These are phyloP conservation scores for Fusarium temperatum DNA, from an alignment of 2,329 filamentous ascomycete genomes.

Conservation along the genomic window DNA sequence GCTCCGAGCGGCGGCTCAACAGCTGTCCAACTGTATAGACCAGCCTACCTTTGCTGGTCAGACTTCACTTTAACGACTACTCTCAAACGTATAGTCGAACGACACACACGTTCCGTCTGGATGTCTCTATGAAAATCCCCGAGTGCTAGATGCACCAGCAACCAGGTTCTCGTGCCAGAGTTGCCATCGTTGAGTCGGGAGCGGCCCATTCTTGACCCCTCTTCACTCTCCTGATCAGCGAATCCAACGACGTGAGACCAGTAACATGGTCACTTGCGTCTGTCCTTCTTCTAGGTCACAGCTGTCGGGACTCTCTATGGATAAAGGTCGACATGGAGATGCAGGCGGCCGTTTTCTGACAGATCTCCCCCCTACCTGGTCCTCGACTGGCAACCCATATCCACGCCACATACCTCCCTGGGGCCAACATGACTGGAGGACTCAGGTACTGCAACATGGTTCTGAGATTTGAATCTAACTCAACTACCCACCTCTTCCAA, in stretches of 20 bases:
- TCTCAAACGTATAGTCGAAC: neutral
- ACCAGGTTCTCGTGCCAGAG: neutral
- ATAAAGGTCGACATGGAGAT: neutral
- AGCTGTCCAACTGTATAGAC: neutral
- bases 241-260: neutral
- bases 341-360: slow-evolving; percentile 25
- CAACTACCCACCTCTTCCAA: slow-evolving; percentile 6
- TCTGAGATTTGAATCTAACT: slow-evolving; percentile 25
- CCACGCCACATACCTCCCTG: slow-evolving; percentile 35
- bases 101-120: neutral
- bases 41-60: neutral
- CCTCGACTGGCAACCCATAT: slow-evolving; percentile 29
- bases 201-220: neutral
- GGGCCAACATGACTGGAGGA: slow-evolving; percentile 18
- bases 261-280: neutral
- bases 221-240: neutral
- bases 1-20: slow-evolving; percentile 14
- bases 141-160: neutral
- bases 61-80: neutral
- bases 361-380: slow-evolving; percentile 7
- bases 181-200: neutral
- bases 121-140: neutral
- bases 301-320: neutral
- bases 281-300: neutral
- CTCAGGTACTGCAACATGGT: slow-evolving; percentile 10